Percentiles rank a stretch among this genome's conserved stretches.
Conservation (phyloP, 306 rosid species). For the Biancaea sappan region DNA sequence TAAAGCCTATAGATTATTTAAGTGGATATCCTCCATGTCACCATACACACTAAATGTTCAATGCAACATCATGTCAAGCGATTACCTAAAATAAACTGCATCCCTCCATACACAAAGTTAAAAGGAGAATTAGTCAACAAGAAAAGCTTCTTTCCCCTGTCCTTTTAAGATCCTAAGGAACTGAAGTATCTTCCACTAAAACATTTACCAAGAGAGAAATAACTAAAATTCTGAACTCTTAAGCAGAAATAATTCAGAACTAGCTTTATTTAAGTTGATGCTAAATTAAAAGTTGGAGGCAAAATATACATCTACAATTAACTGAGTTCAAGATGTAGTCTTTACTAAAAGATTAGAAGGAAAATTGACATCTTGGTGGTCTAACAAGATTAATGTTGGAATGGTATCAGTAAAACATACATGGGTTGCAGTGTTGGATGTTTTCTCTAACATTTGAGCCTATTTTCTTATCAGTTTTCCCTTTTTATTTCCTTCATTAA, state of each 20-base stretch:
- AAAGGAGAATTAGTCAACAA: constrained; percentile 93
- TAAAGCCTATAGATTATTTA: background rate
- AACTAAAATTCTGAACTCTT: constrained; percentile 27
- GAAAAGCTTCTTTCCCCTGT: constrained; percentile 92
- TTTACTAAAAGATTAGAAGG: no score
- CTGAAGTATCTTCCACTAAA: constrained; percentile 69
- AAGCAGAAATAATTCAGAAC: constrained; percentile 28
- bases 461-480: no score
- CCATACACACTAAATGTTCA: constrained; percentile 9
- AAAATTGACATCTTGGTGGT: no score
- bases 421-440: no score
- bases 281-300: no score
- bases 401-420: no score
- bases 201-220: constrained; percentile 32
- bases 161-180: constrained; percentile 85
- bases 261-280: no score
- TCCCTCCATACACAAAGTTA: constrained; percentile 93
- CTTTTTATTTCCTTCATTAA: no score
- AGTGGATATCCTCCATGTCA: constrained; percentile 1
- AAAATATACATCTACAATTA: no score
- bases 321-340: no score
- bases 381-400: no score
- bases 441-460: no score
- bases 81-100: constrained; percentile 89
- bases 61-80: constrained; percentile 25